Percentiles rank a stretch among this genome's conserved stretches.
Evolutionary conservation across 331 rosid species (phyloP).

Genomic region (Stylosanthes scabra): DNA sequence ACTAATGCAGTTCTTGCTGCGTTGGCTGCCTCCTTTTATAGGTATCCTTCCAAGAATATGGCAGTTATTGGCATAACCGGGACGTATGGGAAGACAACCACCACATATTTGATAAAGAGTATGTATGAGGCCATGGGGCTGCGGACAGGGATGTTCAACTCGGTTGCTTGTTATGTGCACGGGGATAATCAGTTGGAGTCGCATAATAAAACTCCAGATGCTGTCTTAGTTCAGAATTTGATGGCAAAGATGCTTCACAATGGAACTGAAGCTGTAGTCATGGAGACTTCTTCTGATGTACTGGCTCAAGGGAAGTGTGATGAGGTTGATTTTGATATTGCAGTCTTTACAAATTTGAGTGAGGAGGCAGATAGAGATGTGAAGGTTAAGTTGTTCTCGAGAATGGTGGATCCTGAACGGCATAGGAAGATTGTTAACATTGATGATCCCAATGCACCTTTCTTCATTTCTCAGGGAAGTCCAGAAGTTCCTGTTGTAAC

Average conservation of each 20-base stretch:
- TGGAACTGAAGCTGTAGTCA: constrained; percentile 88
- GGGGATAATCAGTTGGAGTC: constrained; percentile 88
- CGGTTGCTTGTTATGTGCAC: constrained; percentile 78
- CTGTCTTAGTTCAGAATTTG: constrained; percentile 81
- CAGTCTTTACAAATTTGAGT: constrained; percentile 80
- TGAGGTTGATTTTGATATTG: constrained; percentile 93
- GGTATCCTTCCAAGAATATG: constrained; percentile 81
- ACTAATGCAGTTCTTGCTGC: constrained; percentile 72
- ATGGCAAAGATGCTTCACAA: constrained; percentile 97
- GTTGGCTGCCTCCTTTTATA: constrained; percentile 82
- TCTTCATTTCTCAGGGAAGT: constrained; percentile 72
- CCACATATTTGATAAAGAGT: constrained; percentile 79
- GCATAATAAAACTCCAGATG: constrained; percentile 56
- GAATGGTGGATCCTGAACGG: constrained; percentile 88
- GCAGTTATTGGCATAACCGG: constrained; percentile 84
- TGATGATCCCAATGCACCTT: constrained; percentile 76
- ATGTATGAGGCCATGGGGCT: constrained; percentile 94
- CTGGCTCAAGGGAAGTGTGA: constrained; percentile 66
- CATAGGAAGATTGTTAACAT: constrained; percentile 90
- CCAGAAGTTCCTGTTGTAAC: constrained; percentile 87
- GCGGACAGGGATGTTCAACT: constrained; percentile 83
- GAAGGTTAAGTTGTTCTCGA: constrained; percentile 68
- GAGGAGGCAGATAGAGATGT: constrained; percentile 72
- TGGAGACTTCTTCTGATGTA: constrained; percentile 73
- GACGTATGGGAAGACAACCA: constrained; percentile 83